Percentiles rank a stretch among this genome's conserved stretches.
Conservation (phyloP, 164 flowering plant species). For the Litsea cubeba region DNA sequence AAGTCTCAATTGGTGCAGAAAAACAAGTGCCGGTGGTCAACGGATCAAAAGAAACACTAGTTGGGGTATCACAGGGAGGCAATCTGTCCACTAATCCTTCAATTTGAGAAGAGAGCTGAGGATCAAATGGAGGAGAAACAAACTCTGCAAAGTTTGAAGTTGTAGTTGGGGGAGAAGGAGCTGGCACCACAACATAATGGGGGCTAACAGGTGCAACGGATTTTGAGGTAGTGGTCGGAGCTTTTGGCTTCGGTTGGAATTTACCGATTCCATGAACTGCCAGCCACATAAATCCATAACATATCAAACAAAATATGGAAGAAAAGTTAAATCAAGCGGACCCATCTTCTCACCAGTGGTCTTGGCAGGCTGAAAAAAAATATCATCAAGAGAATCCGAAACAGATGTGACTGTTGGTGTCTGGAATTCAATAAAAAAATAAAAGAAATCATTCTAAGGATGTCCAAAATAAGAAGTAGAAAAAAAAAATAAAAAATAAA, state of each 20-base stretch:
- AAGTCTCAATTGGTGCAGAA: not conserved
- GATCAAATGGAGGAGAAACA: not conserved
- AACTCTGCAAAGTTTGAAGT: not conserved
- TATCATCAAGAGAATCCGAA: conserved; percentile 11
- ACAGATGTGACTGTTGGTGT: conserved; percentile 11
- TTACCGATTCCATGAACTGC: conserved; percentile 5
- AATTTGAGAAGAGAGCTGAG: not conserved
- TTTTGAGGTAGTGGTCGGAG: not conserved
- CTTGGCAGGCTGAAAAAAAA: conserved; percentile 8
- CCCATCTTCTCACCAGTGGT: not conserved
- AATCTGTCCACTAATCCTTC: not conserved
- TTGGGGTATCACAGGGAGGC: not conserved
- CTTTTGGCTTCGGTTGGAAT: conserved; percentile 4
- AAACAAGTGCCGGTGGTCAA: not conserved
- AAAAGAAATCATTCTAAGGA: not conserved
- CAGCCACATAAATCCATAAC: not conserved
- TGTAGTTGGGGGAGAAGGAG: not conserved
- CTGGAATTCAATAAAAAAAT: conserved; percentile 7
- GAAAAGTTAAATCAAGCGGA: not conserved
- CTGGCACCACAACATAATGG: not conserved
- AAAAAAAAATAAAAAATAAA: not conserved
- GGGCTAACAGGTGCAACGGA: not conserved
- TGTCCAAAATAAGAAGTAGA: not conserved
- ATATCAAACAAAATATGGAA: not conserved
- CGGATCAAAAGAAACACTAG: conserved; percentile 1